Evolutionary conservation across 2,329 filamentous ascomycete species (phyloP).

Genomic region (Calonectria ilicicola): DNA sequence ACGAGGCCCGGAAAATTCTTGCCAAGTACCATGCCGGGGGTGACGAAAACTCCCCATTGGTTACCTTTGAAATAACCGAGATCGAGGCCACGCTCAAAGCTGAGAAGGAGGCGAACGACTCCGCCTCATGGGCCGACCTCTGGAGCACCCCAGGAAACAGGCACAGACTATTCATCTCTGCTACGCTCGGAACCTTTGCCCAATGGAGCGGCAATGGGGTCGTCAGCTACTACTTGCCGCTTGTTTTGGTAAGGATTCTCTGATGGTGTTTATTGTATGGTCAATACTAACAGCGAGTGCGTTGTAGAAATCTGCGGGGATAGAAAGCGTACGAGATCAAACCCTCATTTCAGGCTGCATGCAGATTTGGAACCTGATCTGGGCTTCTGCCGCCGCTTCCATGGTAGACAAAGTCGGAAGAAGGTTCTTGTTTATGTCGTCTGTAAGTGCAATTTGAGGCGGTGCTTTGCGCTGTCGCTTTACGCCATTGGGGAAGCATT

Average conservation of each 20-base stretch:
- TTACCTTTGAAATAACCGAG: slow-evolving; percentile 44
- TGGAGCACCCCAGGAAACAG: slow-evolving; percentile 42
- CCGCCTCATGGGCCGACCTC: slow-evolving; percentile 36
- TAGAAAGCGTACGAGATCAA: slow-evolving; percentile 45
- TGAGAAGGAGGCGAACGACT: slow-evolving; percentile 43
- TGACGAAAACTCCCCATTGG: slow-evolving; percentile 44
- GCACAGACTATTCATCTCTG: slow-evolving; percentile 41
- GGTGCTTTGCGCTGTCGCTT: not conserved
- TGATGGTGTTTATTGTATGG: too few relatives aligned
- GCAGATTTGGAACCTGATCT: slow-evolving; percentile 19
- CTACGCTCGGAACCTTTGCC: slow-evolving; percentile 39
- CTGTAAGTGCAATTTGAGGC: not conserved
- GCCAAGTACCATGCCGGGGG: slow-evolving; percentile 58
- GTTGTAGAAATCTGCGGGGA: slow-evolving; percentile 44
- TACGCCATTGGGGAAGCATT: not conserved
- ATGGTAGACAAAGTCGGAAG: slow-evolving; percentile 14
- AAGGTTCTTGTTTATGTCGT: slow-evolving; percentile 6
- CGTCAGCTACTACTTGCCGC: slow-evolving; percentile 53
- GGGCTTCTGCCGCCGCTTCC: slow-evolving; percentile 1
- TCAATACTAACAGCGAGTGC: too few relatives aligned
- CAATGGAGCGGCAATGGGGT: slow-evolving; percentile 47
- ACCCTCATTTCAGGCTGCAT: slow-evolving; percentile 25
- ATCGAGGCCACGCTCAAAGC: slow-evolving; percentile 44
- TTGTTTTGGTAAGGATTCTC: slow-evolving; percentile 42
- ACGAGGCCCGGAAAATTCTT: slow-evolving; percentile 50